Evolutionary conservation across 352 stramenopile genomes (phyloP), one percentile per base, ranked within the genome.

Genomic region (Phytophthora syringae): DNA sequence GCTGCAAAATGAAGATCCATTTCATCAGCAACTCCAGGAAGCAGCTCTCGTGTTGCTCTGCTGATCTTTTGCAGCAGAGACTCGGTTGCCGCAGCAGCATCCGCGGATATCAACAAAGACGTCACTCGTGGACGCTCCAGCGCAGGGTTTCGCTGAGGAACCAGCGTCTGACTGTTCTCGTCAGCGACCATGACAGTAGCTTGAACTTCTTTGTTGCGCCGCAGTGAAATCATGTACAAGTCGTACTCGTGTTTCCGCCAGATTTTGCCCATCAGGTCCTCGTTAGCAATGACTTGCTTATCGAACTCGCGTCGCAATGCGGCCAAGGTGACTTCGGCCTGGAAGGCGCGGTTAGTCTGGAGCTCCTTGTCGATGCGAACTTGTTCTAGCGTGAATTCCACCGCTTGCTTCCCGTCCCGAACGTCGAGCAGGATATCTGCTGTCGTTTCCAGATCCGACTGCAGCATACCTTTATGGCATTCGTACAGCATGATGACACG

Each of bases 1-100:
- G 60, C 25, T 7, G 60, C 43, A 20, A 67, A 43, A 21, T 72
- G 30, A 7, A 72, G 16, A 15, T 78, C 52, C 47, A 82, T 79
- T 9, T 88, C 68, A 2, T 27, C 67, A 1, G 62, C 57, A 15
- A 89, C 80, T 3, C 72, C 79, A 0, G 84, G 84, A 1, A 91
- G 58, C 11, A 93, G 58, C 12, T 72, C 60, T 3, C 72, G 66
- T 16, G 77, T 70, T 2, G 79, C 74, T 40, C 77, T 63, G 32
- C 82, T 88, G 63, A 93, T 88, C 49, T 91, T 82, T 61, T 88
- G 59, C 5, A 93, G 58, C 1, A 93, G 63, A 28, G 70, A 72
- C 25, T 83, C 72, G 1, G 70, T 72, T 3, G 56, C 60, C 1
- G 52, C 62, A 0, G 69, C 44, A 0, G 65, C 64, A n/a, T 84